Base-by-base conservation (phyloP, 176 grass and related monocot species). In the Aechmea fasciata region DNA sequence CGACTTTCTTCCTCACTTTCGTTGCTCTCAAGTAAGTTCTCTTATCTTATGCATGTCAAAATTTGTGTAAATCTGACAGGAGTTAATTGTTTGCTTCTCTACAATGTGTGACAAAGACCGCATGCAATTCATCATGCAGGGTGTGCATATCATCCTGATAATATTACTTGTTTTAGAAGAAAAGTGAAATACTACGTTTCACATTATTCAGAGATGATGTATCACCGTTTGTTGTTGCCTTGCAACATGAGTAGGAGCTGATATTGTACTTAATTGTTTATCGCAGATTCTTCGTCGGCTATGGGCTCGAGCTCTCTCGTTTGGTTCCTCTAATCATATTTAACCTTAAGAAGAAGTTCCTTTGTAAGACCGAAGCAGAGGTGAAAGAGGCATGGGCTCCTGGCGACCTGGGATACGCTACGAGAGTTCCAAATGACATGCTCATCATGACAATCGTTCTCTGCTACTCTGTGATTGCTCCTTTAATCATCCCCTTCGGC, bases 351-450 rank as follows among this genome's bases (percentile, higher is more conserved):
- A 93, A 64, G 72, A 99, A 87, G 77, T 99, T 83, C 19, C 84
- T 99, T 41, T 99, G 94, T 73, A 99, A 99, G 78, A 99, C 94
- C 0, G 94, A 99, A 52, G 84, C 88, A 48, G 94, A 99, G 0
- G 68, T 85, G 71, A 88, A 53, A 75, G 87, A 85, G 3, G 94
- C 94, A 13, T 99, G 94, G 94, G 64, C 78, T 76, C 94, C 94
- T 28, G 70, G 82, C 13, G 87, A 90, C 61, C 13, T 99, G 13
- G 69, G 84, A 18, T 90, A 87, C 69, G 72, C 78, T 69, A 99
- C 94, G 64, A 81, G 84, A 71, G 66, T 90, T 74, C 90, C 94
- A 2, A 93, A 75, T 71, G 94, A 99, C 75, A 82, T 99, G 94
- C 90, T 99, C 72, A 86, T 99, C 0, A 10, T 77, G 19, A 99